Conservation (phyloP, 441 rosid species). For the Oxalis stricta region DNA sequence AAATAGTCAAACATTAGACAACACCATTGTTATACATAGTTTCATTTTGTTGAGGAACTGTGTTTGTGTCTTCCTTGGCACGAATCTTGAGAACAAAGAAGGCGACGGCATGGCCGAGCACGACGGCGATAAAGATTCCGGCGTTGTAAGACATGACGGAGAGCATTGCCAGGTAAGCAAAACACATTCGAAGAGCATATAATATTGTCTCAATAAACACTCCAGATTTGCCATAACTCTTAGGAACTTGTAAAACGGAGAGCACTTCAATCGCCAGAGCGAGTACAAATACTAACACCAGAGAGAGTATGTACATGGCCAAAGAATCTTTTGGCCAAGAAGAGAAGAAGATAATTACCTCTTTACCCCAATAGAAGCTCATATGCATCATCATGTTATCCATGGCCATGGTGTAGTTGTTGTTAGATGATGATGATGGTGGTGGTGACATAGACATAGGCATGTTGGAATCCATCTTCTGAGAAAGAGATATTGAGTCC, state of each 20-base stretch:
- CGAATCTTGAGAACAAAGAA: conserved; percentile 27
- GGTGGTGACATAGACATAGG: no score
- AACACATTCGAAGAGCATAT: conserved; percentile 20
- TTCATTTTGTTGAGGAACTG: no score
- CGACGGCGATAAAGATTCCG: conserved; percentile 43
- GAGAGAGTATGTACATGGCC: conserved; percentile 36
- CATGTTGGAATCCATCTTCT: no score
- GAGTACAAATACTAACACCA: conserved; percentile 23
- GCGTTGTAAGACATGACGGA: conserved; percentile 49
- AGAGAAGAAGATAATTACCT: conserved; percentile 31
- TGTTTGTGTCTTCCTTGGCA: no score
- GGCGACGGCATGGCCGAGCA: conserved; percentile 33
- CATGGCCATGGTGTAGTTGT: no score
- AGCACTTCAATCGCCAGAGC: conserved; percentile 26
- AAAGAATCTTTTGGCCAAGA: conserved; percentile 39
- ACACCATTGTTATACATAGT: no score
- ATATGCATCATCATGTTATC: conserved; percentile 37
- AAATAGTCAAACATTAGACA: no score
- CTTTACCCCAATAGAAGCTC: conserved; percentile 60
- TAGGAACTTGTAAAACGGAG: conserved; percentile 5
- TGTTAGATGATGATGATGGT: no score
- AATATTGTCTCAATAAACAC: conserved; percentile 13
- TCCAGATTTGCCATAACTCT: conserved; percentile 7
- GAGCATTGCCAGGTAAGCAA: conserved; percentile 54
- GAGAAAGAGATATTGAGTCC: no score